Evolutionary conservation across 192 early-diverging fungal genomes (phyloP).

Genomic region (Coemansia sp.): DNA sequence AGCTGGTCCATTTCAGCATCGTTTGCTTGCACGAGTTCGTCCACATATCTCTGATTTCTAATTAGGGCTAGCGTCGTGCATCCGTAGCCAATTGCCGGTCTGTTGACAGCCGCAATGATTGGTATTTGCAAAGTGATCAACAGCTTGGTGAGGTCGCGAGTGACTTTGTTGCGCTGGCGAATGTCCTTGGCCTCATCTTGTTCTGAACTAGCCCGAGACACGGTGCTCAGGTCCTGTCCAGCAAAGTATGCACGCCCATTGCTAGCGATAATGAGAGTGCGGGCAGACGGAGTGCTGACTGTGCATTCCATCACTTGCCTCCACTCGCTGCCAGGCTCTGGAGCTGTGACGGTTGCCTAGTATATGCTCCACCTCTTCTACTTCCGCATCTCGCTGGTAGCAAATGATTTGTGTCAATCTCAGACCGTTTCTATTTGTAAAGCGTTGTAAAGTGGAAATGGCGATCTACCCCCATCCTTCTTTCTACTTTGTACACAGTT

Average conservation of each 20-base stretch:
- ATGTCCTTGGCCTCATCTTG: conserved; percentile 13
- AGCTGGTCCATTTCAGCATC: conserved; percentile 61
- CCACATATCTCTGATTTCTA: conserved; percentile 40
- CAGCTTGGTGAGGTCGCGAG: conserved; percentile 33
- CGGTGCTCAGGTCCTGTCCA: conserved; percentile 61
- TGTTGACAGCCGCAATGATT: conserved; percentile 72
- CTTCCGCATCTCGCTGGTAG: no score
- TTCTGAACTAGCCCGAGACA: conserved; percentile 9
- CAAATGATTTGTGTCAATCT: no score
- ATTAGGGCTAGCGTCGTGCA: conserved; percentile 65
- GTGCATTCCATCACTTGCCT: conserved; percentile 62
- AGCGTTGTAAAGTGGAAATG: no score
- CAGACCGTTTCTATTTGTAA: no score
- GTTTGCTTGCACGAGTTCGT: conserved; percentile 59
- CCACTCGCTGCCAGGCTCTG: conserved; percentile 65
- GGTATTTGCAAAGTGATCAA: conserved; percentile 72
- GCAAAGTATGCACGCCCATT: conserved; percentile 66
- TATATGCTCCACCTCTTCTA: no score
- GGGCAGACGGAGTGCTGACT: conserved; percentile 40
- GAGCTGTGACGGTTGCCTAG: no score
- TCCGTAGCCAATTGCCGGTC: conserved; percentile 70
- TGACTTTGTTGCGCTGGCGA: conserved; percentile 23
- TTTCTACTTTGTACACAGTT: no score
- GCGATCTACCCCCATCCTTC: no score
- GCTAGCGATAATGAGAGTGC: conserved; percentile 66